Base-by-base conservation (phyloP, 1,284 basidiomycete species). In the Tilletia indica region DNA sequence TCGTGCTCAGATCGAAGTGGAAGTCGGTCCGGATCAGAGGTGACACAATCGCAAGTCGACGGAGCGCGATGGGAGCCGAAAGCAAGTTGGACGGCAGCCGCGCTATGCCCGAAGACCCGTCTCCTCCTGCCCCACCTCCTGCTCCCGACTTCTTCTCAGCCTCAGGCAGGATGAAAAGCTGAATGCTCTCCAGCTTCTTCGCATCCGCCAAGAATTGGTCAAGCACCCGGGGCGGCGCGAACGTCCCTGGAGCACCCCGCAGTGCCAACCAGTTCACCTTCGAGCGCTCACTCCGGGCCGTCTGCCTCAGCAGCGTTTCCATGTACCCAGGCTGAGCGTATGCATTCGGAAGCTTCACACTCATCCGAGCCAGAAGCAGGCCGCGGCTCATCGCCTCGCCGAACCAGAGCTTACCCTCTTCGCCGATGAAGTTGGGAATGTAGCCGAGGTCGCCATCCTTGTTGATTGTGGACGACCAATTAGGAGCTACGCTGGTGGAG, bases 161-260 rank as follows among this genome's bases (percentile, higher is more conserved):
- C 6, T 54, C 51, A 8, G 51, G 51, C 21, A 54, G 51, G 19
- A 54, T 25, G 21, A 54, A 54, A 6, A 54, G 51, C 51, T 54
- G 51, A 54, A 54, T 54, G 16, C 51, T 54, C 19, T 54, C 51
- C 51, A 54, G 21, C 19, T 19, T 54, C 19, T 19, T 25, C 51
- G 51, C 51, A 25, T 54, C 51, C 51, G 51, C 51, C 51, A 54
- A 19, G 21, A 54, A 54, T 19, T 54, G 19, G 16, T 54, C 51
- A 11, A 54, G 51, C 51, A 54, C 51, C 19, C 51, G 8, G 12
- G 51, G 51, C 51, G 51, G 16, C 21, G 51, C 51, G n/a, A 54
- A 54, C 51, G 51, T 25, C 8, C 51, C 51, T 8, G 51, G 51
- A 11, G 51, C 51, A 54, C 19, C 51, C 16, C 51, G 51, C 12